Evolutionary conservation across 1,284 basidiomycete species (phyloP).

Genomic region (Rhodotorula glutinis): DNA sequence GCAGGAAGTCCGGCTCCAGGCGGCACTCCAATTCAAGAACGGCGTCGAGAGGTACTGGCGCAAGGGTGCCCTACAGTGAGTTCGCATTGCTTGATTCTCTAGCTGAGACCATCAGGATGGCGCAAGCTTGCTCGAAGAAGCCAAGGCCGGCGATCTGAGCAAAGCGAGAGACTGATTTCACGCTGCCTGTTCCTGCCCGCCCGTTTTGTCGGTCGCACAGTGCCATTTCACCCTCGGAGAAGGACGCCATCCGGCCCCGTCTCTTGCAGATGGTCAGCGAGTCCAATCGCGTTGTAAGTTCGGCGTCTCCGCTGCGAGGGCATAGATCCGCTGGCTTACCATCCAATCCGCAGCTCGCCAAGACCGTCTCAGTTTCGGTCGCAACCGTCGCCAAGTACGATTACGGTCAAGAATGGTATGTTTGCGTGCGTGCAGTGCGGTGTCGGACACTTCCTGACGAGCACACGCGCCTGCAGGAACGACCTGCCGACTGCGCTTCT

Average conservation of each 20-base stretch:
- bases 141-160: background rate
- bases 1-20: constrained; percentile 36
- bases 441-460: too few species aligned
- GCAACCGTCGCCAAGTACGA: constrained; percentile 42
- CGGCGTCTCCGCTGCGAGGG: background rate
- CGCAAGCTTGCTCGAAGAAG: background rate
- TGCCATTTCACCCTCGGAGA: constrained; percentile 32
- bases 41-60: constrained; percentile 44
- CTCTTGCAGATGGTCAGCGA: constrained; percentile 40
- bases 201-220: constrained; percentile 10
- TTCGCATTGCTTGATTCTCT: background rate
- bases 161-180: background rate
- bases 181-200: too few species aligned
- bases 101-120: too few species aligned
- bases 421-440: too few species aligned
- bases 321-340: background rate
- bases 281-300: constrained; percentile 34
- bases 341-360: constrained; percentile 32
- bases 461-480: constrained; percentile 24
- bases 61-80: constrained; percentile 31
- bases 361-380: constrained; percentile 40
- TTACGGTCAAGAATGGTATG: constrained; percentile 40
- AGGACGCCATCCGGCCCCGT: constrained; percentile 32
- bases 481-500: constrained; percentile 37
- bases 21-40: constrained; percentile 43